Evolutionary conservation across 345 rosid species (phyloP), one percentile per base, ranked within the genome.

Genomic region (Hibiscus tridactylites): DNA sequence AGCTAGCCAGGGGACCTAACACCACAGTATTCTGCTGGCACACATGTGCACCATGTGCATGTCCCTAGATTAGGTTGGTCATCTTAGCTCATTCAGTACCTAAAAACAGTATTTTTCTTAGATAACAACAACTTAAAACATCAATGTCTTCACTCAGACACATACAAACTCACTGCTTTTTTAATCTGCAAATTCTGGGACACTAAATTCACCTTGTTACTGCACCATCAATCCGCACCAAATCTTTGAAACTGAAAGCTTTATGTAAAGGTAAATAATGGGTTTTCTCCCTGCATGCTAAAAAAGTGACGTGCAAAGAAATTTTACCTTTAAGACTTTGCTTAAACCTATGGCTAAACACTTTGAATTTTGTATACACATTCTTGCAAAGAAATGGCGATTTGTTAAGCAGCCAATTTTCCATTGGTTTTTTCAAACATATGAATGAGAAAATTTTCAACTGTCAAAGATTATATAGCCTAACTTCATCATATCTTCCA

Each of bases 21-120:
- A 4, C 10, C 16, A 12, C 8, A 33, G 49, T 37, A 44, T 17
- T 39, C 33, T 53, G 72, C 72, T 70, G 72, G 47, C 72, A 70
- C 12, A 35, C 72, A 70, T 49, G 69, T 65, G 69, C 69, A 12
- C 54, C 69, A 65, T 65, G 69, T 65, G 69, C 69, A 12, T 21
- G 17, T 65, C 69, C 46, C 54, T 54, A 4, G 54, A 28, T 24
- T 3, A 24, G 31, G 69, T 65, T 65, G 54, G 69, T 19, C 69
- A 65, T 65, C 17, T 65, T 54, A 65, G 69, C 69, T 65, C 69
- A 65, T 2, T 0, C 54, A 65, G 69, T 65, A 65, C 69, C 17
- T 24, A 44, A 49, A 12, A 65, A 65, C 69, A 65, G 69, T 44
- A 3, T 44, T 5, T 28, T 28, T 66, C 21, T 6, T 13, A 46